These are phyloP conservation scores for Penicillium goetzii DNA, from an alignment of 495 filamentous ascomycete species.

Conservation along the genomic window DNA sequence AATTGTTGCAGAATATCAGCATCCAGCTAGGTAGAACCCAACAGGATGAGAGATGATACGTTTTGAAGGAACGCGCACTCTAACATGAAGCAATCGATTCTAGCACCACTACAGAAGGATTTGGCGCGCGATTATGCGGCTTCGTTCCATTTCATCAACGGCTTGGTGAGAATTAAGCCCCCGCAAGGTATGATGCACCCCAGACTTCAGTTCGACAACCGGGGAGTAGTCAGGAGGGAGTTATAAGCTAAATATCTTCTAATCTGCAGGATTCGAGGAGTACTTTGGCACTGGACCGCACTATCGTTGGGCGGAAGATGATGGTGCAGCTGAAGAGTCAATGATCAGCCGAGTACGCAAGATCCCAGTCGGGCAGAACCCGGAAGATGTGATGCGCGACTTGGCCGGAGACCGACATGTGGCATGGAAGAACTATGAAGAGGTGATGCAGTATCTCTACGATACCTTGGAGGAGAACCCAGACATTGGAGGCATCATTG, in stretches of 20 bases:
- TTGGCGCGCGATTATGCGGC: slow-evolving; percentile 45
- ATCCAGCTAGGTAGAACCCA: slow-evolving; percentile 49
- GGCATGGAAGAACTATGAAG: slow-evolving; percentile 26
- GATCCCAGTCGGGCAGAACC: slow-evolving; percentile 48
- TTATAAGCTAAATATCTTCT: not conserved
- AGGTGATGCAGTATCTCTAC: slow-evolving; percentile 36
- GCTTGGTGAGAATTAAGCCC: slow-evolving; percentile 45
- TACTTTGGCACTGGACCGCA: slow-evolving; percentile 57
- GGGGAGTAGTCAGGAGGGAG: not conserved
- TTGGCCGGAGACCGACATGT: slow-evolving; percentile 28
- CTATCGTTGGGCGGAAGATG: slow-evolving; percentile 55
- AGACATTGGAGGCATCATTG: slow-evolving; percentile 53
- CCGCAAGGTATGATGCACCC: slow-evolving; percentile 33
- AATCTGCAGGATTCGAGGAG: slow-evolving; percentile 46
- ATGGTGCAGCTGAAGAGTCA: slow-evolving; percentile 47
- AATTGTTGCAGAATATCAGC: slow-evolving; percentile 49
- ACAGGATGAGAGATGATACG: not conserved
- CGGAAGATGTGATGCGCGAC: slow-evolving; percentile 56
- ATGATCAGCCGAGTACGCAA: slow-evolving; percentile 54
- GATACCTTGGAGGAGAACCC: slow-evolving; percentile 31
- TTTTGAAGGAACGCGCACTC: not conserved
- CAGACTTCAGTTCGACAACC: not conserved
- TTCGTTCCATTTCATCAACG: slow-evolving; percentile 53
- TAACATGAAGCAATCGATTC: not conserved
- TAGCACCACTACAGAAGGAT: slow-evolving; percentile 49